Base-by-base conservation (phyloP, 768 basidiomycete species). In the Roridomyces roridus region DNA sequence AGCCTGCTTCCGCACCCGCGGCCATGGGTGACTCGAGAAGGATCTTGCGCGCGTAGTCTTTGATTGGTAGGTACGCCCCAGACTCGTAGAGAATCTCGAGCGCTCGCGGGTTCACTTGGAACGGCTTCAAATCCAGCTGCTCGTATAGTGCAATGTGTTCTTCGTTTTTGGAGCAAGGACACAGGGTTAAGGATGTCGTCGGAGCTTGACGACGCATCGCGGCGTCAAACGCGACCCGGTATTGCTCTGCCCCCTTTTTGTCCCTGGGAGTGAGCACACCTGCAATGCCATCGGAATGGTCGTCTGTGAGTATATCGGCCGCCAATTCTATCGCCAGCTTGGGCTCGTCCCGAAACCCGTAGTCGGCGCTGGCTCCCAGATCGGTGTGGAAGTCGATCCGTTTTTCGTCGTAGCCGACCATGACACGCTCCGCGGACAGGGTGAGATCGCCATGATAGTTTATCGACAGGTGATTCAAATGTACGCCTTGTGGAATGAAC, bases 401-500 rank as follows among this genome's bases (percentile, higher is more conserved):
- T 18, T 23, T 5, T 18, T 8, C 5, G 20, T 57, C 55, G 4
- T 28, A 45, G 6, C 5, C 21, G 2, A 57, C 48, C 34, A 25
- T 24, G 14, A 46, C 5, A 1, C 55, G 41, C 18, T 57, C 55
- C 3, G 56, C 40, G 28, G 25, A 45, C 20, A 57, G 26, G n/a
- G 23, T 40, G 17, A 57, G 44, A 15, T 51, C 25, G 11, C 56
- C 56, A 44, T 51, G 49, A 18, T 57, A 57, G 48, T 57, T 57
- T 36, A 57, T 5, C 5, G 43, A 51, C 10, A 57, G 14, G 3
- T 14, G 15, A 37, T 51, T 41, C 37, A 57, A 31, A 15, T 35
- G 56, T 12, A 46, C 4, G 0, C 56, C 42, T 9, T 24, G 7
- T 43, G 21, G 20, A 20, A 57, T 46, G 10, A 14, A 15, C 18